Conservation (phyloP, 106 monocot species). For the Dioscorea alata region DNA sequence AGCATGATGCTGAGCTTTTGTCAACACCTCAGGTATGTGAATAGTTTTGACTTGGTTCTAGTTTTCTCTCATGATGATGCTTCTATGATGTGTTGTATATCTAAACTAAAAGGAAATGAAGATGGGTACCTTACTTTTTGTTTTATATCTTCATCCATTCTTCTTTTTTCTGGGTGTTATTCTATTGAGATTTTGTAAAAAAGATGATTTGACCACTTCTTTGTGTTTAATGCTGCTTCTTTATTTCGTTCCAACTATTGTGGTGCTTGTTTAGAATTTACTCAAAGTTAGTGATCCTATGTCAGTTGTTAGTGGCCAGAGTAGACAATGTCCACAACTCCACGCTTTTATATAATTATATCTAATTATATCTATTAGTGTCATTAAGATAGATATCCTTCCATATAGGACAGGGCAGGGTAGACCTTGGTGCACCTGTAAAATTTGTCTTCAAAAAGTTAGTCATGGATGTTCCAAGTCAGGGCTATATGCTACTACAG, state of each 20-base stretch:
- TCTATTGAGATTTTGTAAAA: background rate
- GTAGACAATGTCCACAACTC: too few species aligned
- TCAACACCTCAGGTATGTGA: conserved; percentile 76
- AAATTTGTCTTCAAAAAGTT: background rate
- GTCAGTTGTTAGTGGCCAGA: too few species aligned
- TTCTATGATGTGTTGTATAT: background rate
- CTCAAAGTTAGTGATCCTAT: too few species aligned
- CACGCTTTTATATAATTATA: background rate
- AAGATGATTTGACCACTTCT: too few species aligned
- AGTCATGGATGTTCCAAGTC: background rate
- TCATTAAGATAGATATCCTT: background rate
- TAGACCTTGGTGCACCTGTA: background rate
- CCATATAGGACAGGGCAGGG: too few species aligned
- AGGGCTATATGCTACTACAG: background rate
- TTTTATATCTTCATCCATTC: background rate
- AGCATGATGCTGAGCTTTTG: conserved; percentile 79
- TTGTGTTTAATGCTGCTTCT: too few species aligned
- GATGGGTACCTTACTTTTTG: background rate
- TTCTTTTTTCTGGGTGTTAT: background rate
- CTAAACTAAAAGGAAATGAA: background rate
- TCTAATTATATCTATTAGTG: background rate
- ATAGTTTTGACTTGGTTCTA: background rate
- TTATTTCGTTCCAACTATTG: too few species aligned
- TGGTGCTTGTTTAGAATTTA: too few species aligned
- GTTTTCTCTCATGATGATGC: background rate